Conservation (phyloP, 2,329 filamentous ascomycete species). For the Calonectria pseudoreteaudii region DNA sequence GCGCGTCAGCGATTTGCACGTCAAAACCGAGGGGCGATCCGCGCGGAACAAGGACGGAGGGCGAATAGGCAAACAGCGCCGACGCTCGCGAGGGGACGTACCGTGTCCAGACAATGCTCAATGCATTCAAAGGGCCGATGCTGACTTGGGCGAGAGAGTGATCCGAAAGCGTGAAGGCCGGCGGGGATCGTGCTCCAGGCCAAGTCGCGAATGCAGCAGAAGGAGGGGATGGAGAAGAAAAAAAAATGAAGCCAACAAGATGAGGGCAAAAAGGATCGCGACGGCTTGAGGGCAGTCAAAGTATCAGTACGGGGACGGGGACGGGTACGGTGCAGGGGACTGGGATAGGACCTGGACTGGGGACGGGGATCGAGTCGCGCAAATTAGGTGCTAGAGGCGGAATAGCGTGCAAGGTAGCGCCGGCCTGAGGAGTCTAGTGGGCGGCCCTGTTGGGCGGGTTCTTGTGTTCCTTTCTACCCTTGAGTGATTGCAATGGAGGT, state of each 20-base stretch:
- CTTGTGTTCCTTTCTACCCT: slow-evolving; percentile 19
- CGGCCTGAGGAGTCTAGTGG: slow-evolving; percentile 39
- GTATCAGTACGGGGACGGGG: slow-evolving; percentile 34
- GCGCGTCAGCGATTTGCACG: slow-evolving; percentile 35
- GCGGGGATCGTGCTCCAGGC: slow-evolving; percentile 30
- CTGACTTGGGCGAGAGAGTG: slow-evolving; percentile 23
- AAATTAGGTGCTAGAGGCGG: slow-evolving; percentile 43
- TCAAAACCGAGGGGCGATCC: slow-evolving; percentile 20
- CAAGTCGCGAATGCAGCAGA: slow-evolving; percentile 22
- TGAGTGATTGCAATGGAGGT: too few species aligned
- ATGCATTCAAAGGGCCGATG: slow-evolving; percentile 32
- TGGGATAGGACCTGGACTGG: slow-evolving; percentile 1
- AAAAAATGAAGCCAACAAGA: slow-evolving; percentile 26
- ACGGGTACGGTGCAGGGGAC: slow-evolving; percentile 14
- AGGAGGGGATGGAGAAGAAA: slow-evolving; percentile 30
- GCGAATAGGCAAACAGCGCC: background rate
- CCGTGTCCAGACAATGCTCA: slow-evolving; percentile 42
- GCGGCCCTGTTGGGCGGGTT: slow-evolving; percentile 40
- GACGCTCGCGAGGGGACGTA: slow-evolving; percentile 37
- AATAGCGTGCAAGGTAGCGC: slow-evolving; percentile 37
- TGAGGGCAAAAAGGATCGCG: slow-evolving; percentile 42
- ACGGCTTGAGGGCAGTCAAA: slow-evolving; percentile 34
- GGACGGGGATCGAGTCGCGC: slow-evolving; percentile 43
- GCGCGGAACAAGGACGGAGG: background rate
- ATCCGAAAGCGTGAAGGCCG: slow-evolving; percentile 17